A percentile compares a stretch with the other conserved stretches of the same genome.
phyloP scores from a whole-genome alignment of 495 filamentous ascomycete species.

The Antarctomyces pellizariae region DNA sequence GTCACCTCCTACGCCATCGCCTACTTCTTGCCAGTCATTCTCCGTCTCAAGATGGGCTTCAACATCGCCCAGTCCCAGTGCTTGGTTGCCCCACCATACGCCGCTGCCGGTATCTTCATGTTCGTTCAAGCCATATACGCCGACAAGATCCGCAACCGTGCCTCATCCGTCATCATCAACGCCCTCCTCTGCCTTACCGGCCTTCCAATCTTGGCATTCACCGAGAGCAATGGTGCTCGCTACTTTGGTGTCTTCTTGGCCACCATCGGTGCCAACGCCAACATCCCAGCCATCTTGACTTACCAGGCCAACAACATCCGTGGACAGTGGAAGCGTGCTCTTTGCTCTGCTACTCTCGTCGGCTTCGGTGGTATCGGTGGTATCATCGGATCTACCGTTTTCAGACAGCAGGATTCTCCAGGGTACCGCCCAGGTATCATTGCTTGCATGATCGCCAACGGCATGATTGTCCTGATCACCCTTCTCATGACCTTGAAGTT shows the following conservation, averaged over 20 bases:
- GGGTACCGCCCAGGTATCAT: slow-evolving; percentile 25
- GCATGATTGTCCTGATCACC: slow-evolving; percentile 17
- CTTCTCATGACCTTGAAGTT: slow-evolving; percentile 11
- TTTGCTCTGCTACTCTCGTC: slow-evolving; percentile 33
- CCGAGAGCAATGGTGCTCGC: slow-evolving; percentile 20
- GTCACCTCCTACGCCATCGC: slow-evolving; percentile 36
- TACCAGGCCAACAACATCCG: slow-evolving; percentile 49
- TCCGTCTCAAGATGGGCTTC: slow-evolving; percentile 30
- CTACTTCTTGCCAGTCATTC: slow-evolving; percentile 43
- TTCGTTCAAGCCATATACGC: slow-evolving; percentile 25
- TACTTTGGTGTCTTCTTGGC: slow-evolving; percentile 42
- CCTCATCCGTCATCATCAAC: slow-evolving; percentile 32
- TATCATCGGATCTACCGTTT: slow-evolving; percentile 34
- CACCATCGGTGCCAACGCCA: slow-evolving; percentile 32
- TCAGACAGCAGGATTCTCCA: slow-evolving; percentile 25
- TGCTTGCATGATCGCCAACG: slow-evolving; percentile 20
- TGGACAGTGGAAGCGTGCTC: slow-evolving; percentile 42
- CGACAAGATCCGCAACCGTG: slow-evolving; percentile 32
- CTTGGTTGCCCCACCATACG: slow-evolving; percentile 37
- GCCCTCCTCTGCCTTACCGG: slow-evolving; percentile 20
- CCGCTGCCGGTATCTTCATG: slow-evolving; percentile 32
- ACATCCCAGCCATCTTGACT: slow-evolving; percentile 29
- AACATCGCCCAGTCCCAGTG: slow-evolving; percentile 29
- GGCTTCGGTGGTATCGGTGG: slow-evolving; percentile 36
- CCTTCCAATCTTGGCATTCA: slow-evolving; percentile 26